A percentile compares a stretch with the other conserved stretches of the same genome.
phyloP scores from a whole-genome alignment of 345 rosid species.

The Hibiscus syriacus region DNA sequence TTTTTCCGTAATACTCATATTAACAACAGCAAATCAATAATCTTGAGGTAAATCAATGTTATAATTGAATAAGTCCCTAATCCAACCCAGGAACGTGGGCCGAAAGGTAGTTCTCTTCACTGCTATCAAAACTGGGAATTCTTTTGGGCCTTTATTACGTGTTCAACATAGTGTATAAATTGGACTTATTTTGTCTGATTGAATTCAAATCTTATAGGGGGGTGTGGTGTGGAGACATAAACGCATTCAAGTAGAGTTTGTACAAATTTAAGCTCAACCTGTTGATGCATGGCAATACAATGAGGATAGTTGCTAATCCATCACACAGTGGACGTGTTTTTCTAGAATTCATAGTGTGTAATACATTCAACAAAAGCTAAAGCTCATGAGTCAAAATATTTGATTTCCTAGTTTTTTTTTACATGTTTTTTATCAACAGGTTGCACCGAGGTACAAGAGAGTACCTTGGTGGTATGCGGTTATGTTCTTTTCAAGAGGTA shows the following conservation, averaged over 20 bases:
- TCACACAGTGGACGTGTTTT: constrained; percentile 15
- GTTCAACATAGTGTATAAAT: too few species aligned
- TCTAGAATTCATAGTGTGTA: constrained; percentile 8
- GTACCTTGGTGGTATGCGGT: constrained; percentile 6
- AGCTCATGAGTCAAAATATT: constrained; percentile 13
- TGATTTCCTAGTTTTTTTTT: constrained; percentile 13
- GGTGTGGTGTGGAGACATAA: too few species aligned
- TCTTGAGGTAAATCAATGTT: too few species aligned
- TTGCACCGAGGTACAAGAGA: background rate
- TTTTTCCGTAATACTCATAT: too few species aligned
- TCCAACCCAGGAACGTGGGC: background rate
- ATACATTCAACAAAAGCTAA: constrained; percentile 16
- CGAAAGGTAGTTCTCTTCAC: background rate
- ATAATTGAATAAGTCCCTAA: too few species aligned
- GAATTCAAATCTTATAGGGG: too few species aligned
- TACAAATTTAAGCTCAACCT: too few species aligned
- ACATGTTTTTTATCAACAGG: constrained; percentile 5
- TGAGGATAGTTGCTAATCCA: background rate
- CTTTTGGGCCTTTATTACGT: background rate
- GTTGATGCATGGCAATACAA: background rate
- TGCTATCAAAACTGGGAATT: too few species aligned
- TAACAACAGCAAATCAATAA: too few species aligned
- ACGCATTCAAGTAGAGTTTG: too few species aligned
- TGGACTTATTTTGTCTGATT: too few species aligned
- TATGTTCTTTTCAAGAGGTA: constrained; percentile 60